These are phyloP conservation scores for Maudiozyma serrabonitensis DNA, from an alignment of 805 yeast species.

Conservation along the genomic window DNA sequence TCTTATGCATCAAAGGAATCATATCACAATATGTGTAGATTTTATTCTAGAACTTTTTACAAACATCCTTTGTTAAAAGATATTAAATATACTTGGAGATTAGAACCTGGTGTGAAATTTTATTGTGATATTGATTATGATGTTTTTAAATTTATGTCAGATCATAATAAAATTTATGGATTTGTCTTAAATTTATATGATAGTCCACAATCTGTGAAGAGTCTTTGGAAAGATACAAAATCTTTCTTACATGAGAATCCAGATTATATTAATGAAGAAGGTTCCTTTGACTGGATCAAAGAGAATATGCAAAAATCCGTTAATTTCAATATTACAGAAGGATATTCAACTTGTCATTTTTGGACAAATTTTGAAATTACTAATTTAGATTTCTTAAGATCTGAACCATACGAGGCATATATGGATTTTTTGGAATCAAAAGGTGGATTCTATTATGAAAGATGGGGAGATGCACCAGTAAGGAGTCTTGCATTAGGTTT, in stretches of 20 bases:
- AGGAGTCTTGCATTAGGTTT: constrained; percentile 66
- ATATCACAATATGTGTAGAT: constrained; percentile 86
- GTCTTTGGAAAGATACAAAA: constrained; percentile 67
- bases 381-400: constrained; percentile 69
- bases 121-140: constrained; percentile 74
- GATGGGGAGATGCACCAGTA: constrained; percentile 95
- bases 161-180: constrained; percentile 62
- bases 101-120: constrained; percentile 72
- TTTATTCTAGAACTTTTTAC: constrained; percentile 76
- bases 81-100: constrained; percentile 87
- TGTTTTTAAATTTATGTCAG: constrained; percentile 70
- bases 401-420: constrained; percentile 57
- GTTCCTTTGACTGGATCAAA: constrained; percentile 54
- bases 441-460: constrained; percentile 80
- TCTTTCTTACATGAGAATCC: constrained; percentile 55
- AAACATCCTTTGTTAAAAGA: constrained; percentile 54
- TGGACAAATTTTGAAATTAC: constrained; percentile 88
- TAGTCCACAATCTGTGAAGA: constrained; percentile 57
- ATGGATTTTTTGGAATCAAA: constrained; percentile 51
- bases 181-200: constrained; percentile 69
- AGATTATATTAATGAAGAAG: constrained; percentile 40
- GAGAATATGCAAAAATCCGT: constrained; percentile 45
- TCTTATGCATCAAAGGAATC: constrained; percentile 55
- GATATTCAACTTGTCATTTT: constrained; percentile 64
- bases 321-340: constrained; percentile 33